Base-by-base conservation (phyloP, 1,284 basidiomycete genomes). In the Ceratobasidium sp. region DNA sequence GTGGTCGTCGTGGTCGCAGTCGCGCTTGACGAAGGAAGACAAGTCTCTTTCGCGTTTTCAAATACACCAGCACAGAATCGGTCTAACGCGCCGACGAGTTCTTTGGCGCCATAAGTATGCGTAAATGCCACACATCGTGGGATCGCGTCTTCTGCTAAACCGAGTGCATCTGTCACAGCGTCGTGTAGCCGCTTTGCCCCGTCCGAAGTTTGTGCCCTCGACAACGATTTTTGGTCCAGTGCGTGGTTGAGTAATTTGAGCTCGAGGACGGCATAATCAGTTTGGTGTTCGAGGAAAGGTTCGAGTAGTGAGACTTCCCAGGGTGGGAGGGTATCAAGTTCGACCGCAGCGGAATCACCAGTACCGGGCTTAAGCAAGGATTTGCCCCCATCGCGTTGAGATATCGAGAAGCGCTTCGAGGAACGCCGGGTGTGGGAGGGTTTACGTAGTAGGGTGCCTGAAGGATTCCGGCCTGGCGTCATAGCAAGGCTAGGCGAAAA, bases 271-370 rank as follows among this genome's bases (percentile, higher is more conserved):
- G 90, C 89, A 84, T 97, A 98, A 75, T 96, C 92, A 20, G 90
- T 87, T 82, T 98, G 96, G 79, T 93, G 93, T 82, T 96, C 94
- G 23, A 96, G 87, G 86, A 97, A 98, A 0, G 96, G 95, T 83
- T 96, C 95, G 84, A 96, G 97, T 10, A 98, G 87, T 54, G 93
- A 91, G 74, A 93, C 92, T 82, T 97, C 95, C 96, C 96, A 98
- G 66, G 91, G 78, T 33, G 78, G 80, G 56, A 74, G 80, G 78
- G 65, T 83, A 67, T 48, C 68, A 65, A 79, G 38, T 65, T 77
- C 46, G 23, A 40, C 40, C 23, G 42, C 20, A 4, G 42, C 62
- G 9, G 52, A 56, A 68, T 80, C 65, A 66, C 67, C 52, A 46
- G 57, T 73, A 67, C 59, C 73, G 42, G 67, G 26, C 52, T 75